phyloP scores from a whole-genome alignment of 139 green algal species.

The Ettlia oleoabundans region DNA sequence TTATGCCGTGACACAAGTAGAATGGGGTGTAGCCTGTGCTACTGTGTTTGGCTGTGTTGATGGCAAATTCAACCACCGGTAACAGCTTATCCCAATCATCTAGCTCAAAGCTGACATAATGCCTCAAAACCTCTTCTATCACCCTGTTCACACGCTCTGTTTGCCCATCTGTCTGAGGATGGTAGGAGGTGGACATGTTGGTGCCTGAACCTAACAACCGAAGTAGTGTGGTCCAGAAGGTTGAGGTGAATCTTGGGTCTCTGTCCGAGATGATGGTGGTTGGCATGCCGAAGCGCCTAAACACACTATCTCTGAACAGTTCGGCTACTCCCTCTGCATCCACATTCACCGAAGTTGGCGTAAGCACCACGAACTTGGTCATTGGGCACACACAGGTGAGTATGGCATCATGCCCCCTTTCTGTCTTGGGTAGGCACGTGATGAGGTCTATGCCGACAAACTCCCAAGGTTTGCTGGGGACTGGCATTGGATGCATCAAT shows the following conservation, averaged over 20 bases:
- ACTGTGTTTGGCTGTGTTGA: conserved; percentile 48
- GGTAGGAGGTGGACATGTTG: conserved; percentile 39
- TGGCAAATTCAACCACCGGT: conserved; percentile 55
- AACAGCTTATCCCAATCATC: conserved; percentile 56
- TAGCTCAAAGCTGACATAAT: conserved; percentile 44
- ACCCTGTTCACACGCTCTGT: conserved; percentile 63
- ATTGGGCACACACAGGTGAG: conserved; percentile 39
- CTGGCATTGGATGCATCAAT: conserved; percentile 33
- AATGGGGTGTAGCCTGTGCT: conserved; percentile 42
- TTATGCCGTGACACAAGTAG: conserved; percentile 44
- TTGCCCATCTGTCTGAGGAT: conserved; percentile 72
- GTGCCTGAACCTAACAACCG: background rate
- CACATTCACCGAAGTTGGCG: background rate
- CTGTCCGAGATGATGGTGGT: conserved; percentile 38
- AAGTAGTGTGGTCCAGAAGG: conserved; percentile 40
- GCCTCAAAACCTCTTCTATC: conserved; percentile 46
- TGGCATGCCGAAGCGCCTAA: conserved; percentile 31
- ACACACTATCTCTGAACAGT: conserved; percentile 29
- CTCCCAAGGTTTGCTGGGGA: conserved; percentile 36
- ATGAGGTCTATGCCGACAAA: conserved; percentile 39
- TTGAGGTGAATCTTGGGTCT: conserved; percentile 31
- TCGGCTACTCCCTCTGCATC: conserved; percentile 3
- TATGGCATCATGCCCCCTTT: conserved; percentile 47
- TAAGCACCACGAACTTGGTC: conserved; percentile 37
- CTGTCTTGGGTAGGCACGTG: conserved; percentile 22